These are phyloP conservation scores for Colletotrichum sp. DNA, from an alignment of 2,329 filamentous ascomycete genomes.

Conservation along the genomic window DNA sequence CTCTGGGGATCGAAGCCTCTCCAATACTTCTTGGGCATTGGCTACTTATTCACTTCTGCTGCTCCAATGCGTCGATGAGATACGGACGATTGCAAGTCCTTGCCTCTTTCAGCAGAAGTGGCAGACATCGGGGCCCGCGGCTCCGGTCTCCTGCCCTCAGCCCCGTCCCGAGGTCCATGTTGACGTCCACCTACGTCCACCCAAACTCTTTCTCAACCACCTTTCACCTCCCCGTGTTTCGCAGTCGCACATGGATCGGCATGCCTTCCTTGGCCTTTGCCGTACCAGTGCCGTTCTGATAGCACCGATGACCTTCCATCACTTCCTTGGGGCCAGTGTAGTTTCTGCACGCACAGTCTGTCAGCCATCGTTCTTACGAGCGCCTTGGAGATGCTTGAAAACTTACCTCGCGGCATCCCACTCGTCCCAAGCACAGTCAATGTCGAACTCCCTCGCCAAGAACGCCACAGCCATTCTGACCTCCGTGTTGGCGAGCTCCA, in stretches of 20 bases:
- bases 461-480: conserved; percentile 53
- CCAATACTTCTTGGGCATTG: not conserved
- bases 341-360: conserved; percentile 9
- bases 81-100: not conserved
- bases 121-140: not conserved
- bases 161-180: not conserved
- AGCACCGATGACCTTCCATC: conserved; percentile 34
- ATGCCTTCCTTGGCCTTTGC: conserved; percentile 41
- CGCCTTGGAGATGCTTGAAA: not conserved
- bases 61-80: not conserved
- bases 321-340: conserved; percentile 26
- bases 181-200: not conserved
- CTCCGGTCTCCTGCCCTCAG: not conserved
- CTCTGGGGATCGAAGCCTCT: not conserved
- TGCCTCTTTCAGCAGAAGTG: not conserved
- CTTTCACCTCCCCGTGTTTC: not conserved
- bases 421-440: conserved; percentile 48
- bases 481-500: conserved; percentile 60
- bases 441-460: conserved; percentile 53
- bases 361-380: not conserved
- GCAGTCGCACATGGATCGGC: conserved; percentile 36
- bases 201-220: not conserved
- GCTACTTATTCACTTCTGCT: not conserved
- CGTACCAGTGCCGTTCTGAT: conserved; percentile 29
- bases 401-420: conserved; percentile 33